phyloP scores from a whole-genome alignment of 78 protist genomes.

The Dictyostelium brefeldianum region DNA sequence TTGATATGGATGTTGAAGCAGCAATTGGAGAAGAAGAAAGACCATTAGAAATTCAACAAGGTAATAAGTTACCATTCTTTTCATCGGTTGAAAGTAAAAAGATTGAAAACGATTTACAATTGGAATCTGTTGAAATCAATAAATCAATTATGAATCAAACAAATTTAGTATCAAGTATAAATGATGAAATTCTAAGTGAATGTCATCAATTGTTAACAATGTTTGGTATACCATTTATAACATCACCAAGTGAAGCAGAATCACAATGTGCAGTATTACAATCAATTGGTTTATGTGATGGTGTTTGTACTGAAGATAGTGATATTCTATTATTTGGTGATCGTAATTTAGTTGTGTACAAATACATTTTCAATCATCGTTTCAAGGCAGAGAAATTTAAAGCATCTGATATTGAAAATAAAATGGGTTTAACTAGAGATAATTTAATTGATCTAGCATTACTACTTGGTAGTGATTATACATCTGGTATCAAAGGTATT shows the following conservation, averaged over 20 bases:
- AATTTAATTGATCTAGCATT: conserved; percentile 47
- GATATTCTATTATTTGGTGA: conserved; percentile 81
- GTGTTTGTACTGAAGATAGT: conserved; percentile 84
- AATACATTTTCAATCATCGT: conserved; percentile 46
- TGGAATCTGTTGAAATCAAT: conserved; percentile 7
- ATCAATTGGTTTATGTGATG: conserved; percentile 77
- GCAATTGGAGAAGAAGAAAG: neutral
- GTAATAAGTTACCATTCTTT: conserved; percentile 17
- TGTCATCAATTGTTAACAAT: conserved; percentile 65
- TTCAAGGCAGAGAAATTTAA: conserved; percentile 28
- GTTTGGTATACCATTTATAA: conserved; percentile 85
- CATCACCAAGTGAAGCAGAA: conserved; percentile 86
- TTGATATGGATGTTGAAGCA: neutral
- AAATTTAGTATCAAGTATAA: conserved; percentile 26
- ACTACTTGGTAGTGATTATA: conserved; percentile 81
- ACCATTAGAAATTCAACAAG: neutral
- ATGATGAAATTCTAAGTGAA: conserved; percentile 49
- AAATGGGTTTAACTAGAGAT: conserved; percentile 31
- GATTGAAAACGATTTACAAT: conserved; percentile 27
- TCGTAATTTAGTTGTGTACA: conserved; percentile 23
- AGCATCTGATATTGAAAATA: neutral
- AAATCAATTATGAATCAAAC: conserved; percentile 19
- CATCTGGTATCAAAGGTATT: conserved; percentile 75
- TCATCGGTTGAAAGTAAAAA: conserved; percentile 26
- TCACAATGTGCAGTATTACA: conserved; percentile 84